Base-by-base conservation (phyloP, 2,329 filamentous ascomycete species). In the Aspergillus sp. region DNA sequence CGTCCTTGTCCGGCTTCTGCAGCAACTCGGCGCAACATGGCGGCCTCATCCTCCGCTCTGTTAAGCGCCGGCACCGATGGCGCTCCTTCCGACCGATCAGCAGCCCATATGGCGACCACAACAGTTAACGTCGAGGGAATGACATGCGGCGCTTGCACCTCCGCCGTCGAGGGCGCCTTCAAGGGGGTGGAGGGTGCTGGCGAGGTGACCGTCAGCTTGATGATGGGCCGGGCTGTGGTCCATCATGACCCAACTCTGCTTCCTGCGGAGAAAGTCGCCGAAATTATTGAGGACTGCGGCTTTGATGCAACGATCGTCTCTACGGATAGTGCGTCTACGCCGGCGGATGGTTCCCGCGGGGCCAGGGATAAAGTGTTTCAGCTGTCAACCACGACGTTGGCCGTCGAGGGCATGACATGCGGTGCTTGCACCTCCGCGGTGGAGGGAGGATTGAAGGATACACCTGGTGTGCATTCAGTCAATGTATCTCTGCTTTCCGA, bases 171-270 rank as follows among this genome's bases (percentile, higher is more conserved):
- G 82, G 86, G 89, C 61, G 95, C 90, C 66, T 96, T 99, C 79
- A 90, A 91, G 70, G 86, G 85, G 66, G 84, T 96, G 5, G 83
- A 89, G 41, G 94, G 95, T 57, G 88, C 95, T 8, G 90, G 90
- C 64, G 92, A 84, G 68, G 92, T 98, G 61, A 96, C 92, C 8
- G 90, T 99, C 70, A 96, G 92, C 74, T 81, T 99, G 69, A 90
- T 97, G 58, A 96, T 97, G 87, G 93, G 96, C 77, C 88, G 94
- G 62, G 95, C 94, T n/a, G 93, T 98, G 44, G 83, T 98, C 38
- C 89, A 93, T 77, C 95, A 99, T 78, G 90, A 98, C 76, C 87
- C 91, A 1, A 80, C 84, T 58, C 84, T 85, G 55, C 85, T 98
- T 56, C 80, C 91, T 13, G 85, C 92, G 61, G 90, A 93, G 39